These are phyloP conservation scores for Aureobasidium zeae DNA, from an alignment of 2,329 filamentous ascomycete species.

Conservation along the genomic window DNA sequence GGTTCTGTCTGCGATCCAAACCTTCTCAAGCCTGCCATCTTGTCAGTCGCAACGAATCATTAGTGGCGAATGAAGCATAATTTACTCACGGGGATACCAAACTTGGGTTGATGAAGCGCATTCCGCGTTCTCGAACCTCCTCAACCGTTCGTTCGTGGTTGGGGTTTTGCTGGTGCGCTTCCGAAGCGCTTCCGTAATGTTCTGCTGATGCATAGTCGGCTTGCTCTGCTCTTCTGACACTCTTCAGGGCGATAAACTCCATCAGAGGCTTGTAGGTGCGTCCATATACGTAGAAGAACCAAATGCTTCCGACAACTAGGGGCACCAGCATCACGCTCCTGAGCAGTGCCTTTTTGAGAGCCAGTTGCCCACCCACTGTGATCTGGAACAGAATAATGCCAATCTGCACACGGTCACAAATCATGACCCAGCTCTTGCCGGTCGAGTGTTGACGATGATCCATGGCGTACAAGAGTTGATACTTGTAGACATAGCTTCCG, in stretches of 20 bases:
- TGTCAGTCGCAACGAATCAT: not conserved
- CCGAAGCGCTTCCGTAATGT: constrained; percentile 21
- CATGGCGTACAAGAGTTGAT: constrained; percentile 97
- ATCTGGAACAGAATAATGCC: constrained; percentile 83
- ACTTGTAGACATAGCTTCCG: constrained; percentile 88
- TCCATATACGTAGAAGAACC: constrained; percentile 79
- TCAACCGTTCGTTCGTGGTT: constrained; percentile 55
- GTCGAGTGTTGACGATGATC: constrained; percentile 92
- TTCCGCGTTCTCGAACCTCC: constrained; percentile 59
- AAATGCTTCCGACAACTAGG: constrained; percentile 68
- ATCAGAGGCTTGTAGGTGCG: constrained; percentile 80
- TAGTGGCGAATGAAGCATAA: not conserved
- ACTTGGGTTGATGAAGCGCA: constrained; percentile 68
- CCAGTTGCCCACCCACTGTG: constrained; percentile 80
- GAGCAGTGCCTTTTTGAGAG: constrained; percentile 62
- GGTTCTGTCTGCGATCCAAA: constrained; percentile 14
- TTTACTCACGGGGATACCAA: constrained; percentile 55
- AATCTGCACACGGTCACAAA: constrained; percentile 81
- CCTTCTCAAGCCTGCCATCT: constrained; percentile 3
- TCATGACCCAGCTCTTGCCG: constrained; percentile 90
- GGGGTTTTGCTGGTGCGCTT: constrained; percentile 18
- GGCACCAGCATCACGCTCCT: constrained; percentile 66
- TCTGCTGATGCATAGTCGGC: constrained; percentile 34
- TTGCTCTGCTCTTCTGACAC: constrained; percentile 57
- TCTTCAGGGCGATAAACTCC: constrained; percentile 82